Conservation (phyloP, 768 basidiomycete species). For the Russula ochroleuca region DNA sequence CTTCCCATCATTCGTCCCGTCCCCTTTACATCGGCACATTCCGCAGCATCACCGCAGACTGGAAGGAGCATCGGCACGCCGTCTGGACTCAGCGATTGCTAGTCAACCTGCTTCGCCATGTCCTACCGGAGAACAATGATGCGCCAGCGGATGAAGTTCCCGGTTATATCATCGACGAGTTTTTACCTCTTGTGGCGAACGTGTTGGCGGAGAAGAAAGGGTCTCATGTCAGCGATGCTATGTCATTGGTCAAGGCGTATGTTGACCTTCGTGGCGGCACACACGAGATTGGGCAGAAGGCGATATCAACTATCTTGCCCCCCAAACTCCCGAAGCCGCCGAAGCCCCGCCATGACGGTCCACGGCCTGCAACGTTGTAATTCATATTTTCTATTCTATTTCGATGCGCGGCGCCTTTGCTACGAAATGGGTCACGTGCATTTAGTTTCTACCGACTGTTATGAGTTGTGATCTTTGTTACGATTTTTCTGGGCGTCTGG, state of each 20-base stretch:
- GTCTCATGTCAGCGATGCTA: not conserved
- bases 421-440: too few relatives aligned
- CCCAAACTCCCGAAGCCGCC: not conserved
- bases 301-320: not conserved
- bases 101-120: conserved; percentile 31
- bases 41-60: conserved; percentile 10
- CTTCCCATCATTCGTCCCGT: conserved; percentile 4
- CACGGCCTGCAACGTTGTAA: not conserved
- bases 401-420: too few relatives aligned
- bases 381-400: not conserved
- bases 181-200: not conserved
- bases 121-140: conserved; percentile 27
- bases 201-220: conserved; percentile 12
- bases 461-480: too few relatives aligned
- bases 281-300: not conserved
- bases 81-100: conserved; percentile 20
- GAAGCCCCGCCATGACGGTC: not conserved
- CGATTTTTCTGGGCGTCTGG: too few relatives aligned
- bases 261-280: not conserved
- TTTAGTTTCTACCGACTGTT: too few relatives aligned
- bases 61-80: not conserved
- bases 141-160: conserved; percentile 1
- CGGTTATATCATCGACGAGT: conserved; percentile 8
- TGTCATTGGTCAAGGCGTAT: conserved; percentile 3
- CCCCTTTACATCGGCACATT: conserved; percentile 18